phyloP scores from a whole-genome alignment of 164 flowering plant genomes.

The Cinnamomum micranthum region DNA sequence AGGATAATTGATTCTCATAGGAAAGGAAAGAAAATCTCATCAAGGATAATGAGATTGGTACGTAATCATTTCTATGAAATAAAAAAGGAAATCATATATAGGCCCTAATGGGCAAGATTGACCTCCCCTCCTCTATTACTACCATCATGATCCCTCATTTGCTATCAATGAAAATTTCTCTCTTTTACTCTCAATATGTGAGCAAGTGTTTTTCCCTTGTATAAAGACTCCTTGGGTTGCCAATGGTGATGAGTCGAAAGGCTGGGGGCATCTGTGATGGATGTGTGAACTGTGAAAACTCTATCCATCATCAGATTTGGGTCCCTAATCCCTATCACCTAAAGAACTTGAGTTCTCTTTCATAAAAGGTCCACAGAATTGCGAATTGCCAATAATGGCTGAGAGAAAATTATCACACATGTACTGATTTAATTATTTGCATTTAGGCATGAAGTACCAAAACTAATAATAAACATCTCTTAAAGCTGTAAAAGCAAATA shows the following conservation, averaged over 20 bases:
- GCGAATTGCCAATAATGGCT: not conserved
- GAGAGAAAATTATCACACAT: not conserved
- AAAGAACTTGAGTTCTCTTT: not conserved
- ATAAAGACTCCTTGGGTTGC: too few relatives aligned
- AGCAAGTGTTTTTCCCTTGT: too few relatives aligned
- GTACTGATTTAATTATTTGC: not conserved
- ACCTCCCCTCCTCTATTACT: too few relatives aligned
- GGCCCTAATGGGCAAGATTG: not conserved
- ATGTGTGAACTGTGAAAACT: too few relatives aligned
- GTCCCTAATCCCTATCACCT: not conserved
- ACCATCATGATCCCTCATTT: too few relatives aligned
- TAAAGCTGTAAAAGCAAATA: not conserved
- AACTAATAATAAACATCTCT: not conserved
- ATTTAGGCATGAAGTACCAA: not conserved
- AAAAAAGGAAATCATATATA: not conserved
- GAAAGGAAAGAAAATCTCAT: too few relatives aligned
- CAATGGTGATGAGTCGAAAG: too few relatives aligned
- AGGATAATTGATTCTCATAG: too few relatives aligned
- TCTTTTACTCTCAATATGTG: too few relatives aligned
- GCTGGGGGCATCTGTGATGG: too few relatives aligned
- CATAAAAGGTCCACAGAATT: not conserved
- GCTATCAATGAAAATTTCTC: too few relatives aligned
- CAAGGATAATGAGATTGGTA: not conserved
- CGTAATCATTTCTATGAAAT: not conserved
- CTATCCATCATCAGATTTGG: not conserved